These are phyloP conservation scores for Chenopodium formosanum DNA, from an alignment of 148 eudicot species.

Conservation along the genomic window DNA sequence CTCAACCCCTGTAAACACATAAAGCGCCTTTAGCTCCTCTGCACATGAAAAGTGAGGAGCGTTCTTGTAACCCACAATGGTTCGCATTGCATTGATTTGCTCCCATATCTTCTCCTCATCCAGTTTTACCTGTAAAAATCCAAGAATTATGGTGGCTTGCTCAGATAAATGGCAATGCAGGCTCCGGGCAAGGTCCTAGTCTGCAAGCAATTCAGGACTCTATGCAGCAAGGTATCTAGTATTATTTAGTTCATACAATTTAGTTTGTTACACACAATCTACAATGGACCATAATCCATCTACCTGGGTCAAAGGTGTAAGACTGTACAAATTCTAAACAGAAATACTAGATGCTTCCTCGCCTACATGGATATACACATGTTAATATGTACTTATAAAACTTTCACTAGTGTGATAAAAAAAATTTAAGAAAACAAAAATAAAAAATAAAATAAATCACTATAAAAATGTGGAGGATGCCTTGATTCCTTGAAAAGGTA, in stretches of 20 bases:
- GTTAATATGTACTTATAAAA: too few species aligned
- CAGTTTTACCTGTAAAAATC: constrained; percentile 31
- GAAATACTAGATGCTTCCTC: neutral
- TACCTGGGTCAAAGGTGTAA: neutral
- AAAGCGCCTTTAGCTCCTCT: constrained; percentile 72
- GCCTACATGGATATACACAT: too few species aligned
- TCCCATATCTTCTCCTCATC: constrained; percentile 56
- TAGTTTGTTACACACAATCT: neutral
- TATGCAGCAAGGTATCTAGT: neutral
- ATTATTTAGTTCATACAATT: neutral
- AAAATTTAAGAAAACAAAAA: too few species aligned
- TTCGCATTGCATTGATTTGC: constrained; percentile 50
- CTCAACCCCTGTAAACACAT: constrained; percentile 76
- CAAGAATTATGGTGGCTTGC: neutral
- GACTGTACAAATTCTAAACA: neutral
- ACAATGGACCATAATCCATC: neutral
- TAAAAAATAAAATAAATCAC: too few species aligned
- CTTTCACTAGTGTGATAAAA: too few species aligned
- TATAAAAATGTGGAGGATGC: too few species aligned
- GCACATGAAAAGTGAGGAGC: constrained; percentile 30
- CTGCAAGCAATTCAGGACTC: neutral
- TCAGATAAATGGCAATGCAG: neutral
- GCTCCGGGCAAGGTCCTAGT: neutral
- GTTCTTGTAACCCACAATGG: constrained; percentile 62
- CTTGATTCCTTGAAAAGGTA: too few species aligned